Evolutionary conservation across 2,329 filamentous ascomycete genomes (phyloP).

Genomic region (Emmonsiellopsis sp.): DNA sequence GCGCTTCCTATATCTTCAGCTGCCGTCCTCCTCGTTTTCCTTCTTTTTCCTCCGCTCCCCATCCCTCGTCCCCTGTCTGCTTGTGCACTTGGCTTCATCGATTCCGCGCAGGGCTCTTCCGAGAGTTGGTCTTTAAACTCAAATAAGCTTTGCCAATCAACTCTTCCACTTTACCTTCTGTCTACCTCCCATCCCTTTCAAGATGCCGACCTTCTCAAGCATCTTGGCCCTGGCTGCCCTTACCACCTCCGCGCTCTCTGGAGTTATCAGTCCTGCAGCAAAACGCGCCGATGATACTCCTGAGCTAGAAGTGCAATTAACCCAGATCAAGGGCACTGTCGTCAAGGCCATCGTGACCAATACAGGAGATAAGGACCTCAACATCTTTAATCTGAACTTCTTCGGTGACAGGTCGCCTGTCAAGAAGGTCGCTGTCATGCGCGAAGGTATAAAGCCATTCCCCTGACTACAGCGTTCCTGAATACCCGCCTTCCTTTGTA

Average conservation of each 20-base stretch:
- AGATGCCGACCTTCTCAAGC: constrained; percentile 13
- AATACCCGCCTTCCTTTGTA: neutral
- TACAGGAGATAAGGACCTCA: constrained; percentile 23
- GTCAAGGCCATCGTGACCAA: constrained; percentile 31
- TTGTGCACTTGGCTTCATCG: neutral
- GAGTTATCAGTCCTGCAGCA: constrained; percentile 14
- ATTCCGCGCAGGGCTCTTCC: neutral
- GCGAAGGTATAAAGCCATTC: constrained; percentile 17
- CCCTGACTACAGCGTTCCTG: neutral
- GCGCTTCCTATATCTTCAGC: neutral
- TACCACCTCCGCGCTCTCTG: constrained; percentile 15
- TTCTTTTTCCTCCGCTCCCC: neutral
- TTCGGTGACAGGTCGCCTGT: constrained; percentile 26
- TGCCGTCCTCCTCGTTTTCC: neutral
- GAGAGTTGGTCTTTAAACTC: neutral
- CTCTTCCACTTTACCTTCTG: neutral
- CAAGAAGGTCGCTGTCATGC: constrained; percentile 27
- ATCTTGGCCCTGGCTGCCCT: constrained; percentile 7
- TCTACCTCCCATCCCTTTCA: neutral
- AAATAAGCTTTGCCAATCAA: neutral
- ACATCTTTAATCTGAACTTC: constrained; percentile 28
- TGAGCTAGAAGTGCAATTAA: constrained; percentile 25
- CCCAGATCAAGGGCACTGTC: constrained; percentile 22
- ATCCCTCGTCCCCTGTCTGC: neutral
- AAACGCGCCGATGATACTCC: constrained; percentile 13